Evolutionary conservation across 441 rosid genomes (phyloP).

Genomic region (Codiaeum variegatum): DNA sequence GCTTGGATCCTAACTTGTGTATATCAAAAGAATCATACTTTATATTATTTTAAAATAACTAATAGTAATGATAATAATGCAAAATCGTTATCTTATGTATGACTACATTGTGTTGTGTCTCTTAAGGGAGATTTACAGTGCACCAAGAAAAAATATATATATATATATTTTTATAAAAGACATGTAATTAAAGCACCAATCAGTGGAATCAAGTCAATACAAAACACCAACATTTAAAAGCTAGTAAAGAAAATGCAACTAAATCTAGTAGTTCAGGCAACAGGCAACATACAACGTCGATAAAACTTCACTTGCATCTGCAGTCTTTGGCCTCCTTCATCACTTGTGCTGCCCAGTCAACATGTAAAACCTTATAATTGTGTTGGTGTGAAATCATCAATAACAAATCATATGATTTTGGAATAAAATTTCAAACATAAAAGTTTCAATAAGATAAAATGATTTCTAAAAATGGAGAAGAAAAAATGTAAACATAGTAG

Average conservation of each 20-base stretch:
- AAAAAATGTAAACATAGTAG: no score
- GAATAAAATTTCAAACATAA: no score
- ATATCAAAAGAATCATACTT: no score
- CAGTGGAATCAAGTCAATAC: background rate
- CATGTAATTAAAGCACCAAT: background rate
- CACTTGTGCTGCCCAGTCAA: constrained; percentile 17
- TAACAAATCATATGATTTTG: no score
- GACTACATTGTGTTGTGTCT: background rate
- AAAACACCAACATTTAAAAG: constrained; percentile 1
- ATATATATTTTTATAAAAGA: background rate
- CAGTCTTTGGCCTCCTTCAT: constrained; percentile 25
- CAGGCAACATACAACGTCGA: constrained; percentile 20
- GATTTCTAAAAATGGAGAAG: no score
- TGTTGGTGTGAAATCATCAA: no score
- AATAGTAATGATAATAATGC: background rate
- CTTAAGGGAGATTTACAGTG: background rate
- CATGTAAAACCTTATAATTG: constrained; percentile 20
- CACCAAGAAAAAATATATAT: background rate
- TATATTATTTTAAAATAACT: no score
- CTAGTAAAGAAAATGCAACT: background rate
- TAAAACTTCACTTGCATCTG: constrained; percentile 10
- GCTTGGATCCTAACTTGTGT: no score
- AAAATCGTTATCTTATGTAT: background rate
- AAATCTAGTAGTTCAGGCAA: constrained; percentile 22
- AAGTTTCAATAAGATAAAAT: no score